Base-by-base conservation (phyloP, 768 basidiomycete genomes). In the Xerocomellus intermedius region DNA sequence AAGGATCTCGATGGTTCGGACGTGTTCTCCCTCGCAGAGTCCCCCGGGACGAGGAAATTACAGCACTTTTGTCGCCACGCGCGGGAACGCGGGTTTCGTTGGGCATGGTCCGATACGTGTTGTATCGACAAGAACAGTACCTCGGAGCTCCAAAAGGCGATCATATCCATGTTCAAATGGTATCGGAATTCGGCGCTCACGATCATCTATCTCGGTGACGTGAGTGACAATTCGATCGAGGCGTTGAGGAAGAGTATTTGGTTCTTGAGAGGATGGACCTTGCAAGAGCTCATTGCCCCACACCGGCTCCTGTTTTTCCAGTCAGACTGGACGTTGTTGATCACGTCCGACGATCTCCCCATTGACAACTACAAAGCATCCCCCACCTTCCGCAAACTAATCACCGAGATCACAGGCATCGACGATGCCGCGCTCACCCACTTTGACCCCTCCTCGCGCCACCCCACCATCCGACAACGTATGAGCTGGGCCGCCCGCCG, bases 111-210 rank as follows among this genome's bases (percentile, higher is more conserved):
- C 0, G 69, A 70, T 16, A 69, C 69, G 0, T 67, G 60, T 8
- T 69, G 68, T 39, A 67, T 71, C 43, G 65, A 69, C 44, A 69
- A 67, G 37, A 44, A 38, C 47, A 70, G 68, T 19, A 69, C 65
- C 37, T 50, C 63, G 3, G 69, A 70, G 16, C 61, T 70, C 43
- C 53, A 63, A 53, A 63, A 69, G 43, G 67, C 69, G 22, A 65
- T 70, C 49, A 54, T 59, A 21, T 67, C 69, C 47, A 70, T 70
- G 69, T 70, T 71, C 55, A 53, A 28, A 22, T 70, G 69, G 69
- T 70, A 70, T 33, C 50, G 62, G 3, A 52, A 63, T 4, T 64
- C 69, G 28, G 56, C 57, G 22, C 45, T 69, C 22, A 69, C 67
- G 13, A 48, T 69, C 50, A 46, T 69, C 22, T 61, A 70, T 26